Conservation (phyloP, 768 basidiomycete genomes). For the Agaricus blazei region DNA sequence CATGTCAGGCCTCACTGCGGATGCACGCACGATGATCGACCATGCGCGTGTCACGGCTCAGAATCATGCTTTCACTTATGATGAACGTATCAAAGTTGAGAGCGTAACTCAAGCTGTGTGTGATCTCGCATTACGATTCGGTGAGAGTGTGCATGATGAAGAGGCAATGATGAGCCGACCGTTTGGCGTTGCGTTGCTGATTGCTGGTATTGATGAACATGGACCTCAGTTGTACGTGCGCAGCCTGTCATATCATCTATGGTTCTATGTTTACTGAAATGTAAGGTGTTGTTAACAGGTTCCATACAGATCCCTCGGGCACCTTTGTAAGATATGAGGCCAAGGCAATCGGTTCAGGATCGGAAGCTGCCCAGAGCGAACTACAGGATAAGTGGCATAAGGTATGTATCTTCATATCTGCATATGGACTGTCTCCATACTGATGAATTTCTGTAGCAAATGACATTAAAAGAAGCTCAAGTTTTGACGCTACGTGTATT, state of each 20-base stretch:
- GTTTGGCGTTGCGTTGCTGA: slow-evolving; percentile 94
- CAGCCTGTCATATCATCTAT: background rate
- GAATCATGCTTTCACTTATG: slow-evolving; percentile 94
- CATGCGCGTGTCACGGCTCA: slow-evolving; percentile 96
- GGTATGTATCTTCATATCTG: slow-evolving; percentile 36
- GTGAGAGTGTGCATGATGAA: slow-evolving; percentile 98
- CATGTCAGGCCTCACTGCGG: slow-evolving; percentile 96
- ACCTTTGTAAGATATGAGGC: slow-evolving; percentile 96
- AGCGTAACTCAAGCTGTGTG: slow-evolving; percentile 98
- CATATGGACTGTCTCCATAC: background rate
- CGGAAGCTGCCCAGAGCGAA: slow-evolving; percentile 95
- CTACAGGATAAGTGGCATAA: slow-evolving; percentile 97
- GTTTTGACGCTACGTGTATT: slow-evolving; percentile 80
- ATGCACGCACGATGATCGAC: slow-evolving; percentile 99
- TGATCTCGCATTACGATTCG: slow-evolving; percentile 93
- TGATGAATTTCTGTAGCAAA: slow-evolving; percentile 54
- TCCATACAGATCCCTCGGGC: slow-evolving; percentile 97
- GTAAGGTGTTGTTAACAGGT: slow-evolving; percentile 42
- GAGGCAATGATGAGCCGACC: slow-evolving; percentile 99
- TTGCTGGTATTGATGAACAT: slow-evolving; percentile 95
- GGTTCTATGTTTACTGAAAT: background rate
- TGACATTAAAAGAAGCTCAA: slow-evolving; percentile 87
- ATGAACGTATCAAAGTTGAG: slow-evolving; percentile 96
- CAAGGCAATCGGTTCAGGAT: slow-evolving; percentile 97
- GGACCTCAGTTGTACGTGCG: slow-evolving; percentile 89